Base-by-base conservation (phyloP, 441 rosid species). In the Pelargonium fulgidum region DNA sequence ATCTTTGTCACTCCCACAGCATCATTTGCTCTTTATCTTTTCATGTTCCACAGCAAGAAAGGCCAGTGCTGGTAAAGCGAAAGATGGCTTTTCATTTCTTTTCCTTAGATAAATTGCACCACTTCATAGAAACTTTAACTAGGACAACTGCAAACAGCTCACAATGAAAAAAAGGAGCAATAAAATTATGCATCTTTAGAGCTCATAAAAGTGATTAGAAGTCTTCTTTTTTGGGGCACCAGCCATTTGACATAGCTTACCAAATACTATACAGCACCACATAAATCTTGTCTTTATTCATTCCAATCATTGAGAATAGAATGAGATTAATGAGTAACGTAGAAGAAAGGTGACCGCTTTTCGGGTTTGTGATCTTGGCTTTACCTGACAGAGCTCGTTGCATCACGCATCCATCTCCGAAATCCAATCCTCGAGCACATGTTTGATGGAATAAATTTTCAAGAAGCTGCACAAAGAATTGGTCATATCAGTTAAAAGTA, bases 221-320 rank as follows among this genome's bases (percentile, higher is more conserved):
- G 70, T 79, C 70, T 62, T 64, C 19, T 8, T 24, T 13, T 9
- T 78, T 77, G 82, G 85, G 74, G 69, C 81, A 72, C 64, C 29
- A 66, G 62, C 45, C 29, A 68, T 68, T 77, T 73, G 75, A 74
- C 79, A 76, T 65, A 54, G 61, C 64, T 47, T 56, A 56, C 71
- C 81, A 45, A 70, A 73, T 48, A 24, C 68, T 56, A 29, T 26
- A 62, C n/a, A 39, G 64, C 75, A 67, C 45, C 26, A 19, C 74
- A 54, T 64, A 72, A 54, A 64, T 5, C 68, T 81, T 82, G 85
- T 85, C 86, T 79, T 77, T 69, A 68, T 70, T 74, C 10, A 33
- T 4, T 71, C 65, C 71, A 72, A 75, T 71, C 64, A 72, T 70
- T 73, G 76, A 72, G 63, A 13, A 44, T 16, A 52, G 17, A 68